Evolutionary conservation across 805 yeast species (phyloP), one percentile per base, ranked within the genome.

Genomic region (Wickerhamiella allomyrinae): DNA sequence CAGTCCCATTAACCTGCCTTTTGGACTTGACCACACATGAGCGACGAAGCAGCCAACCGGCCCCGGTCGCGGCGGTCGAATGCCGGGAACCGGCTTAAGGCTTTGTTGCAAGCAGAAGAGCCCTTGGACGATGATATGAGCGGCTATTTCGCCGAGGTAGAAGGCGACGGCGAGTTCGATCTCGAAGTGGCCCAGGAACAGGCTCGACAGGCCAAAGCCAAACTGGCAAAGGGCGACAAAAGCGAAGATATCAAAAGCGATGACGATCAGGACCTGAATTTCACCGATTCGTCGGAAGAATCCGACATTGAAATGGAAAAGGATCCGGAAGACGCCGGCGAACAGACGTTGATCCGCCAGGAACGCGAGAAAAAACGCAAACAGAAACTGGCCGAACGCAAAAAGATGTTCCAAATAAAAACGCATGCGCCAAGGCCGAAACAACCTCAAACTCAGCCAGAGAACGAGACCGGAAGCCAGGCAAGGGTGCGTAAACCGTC

Each of bases 31-130:
- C n/a, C n/a, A n/a, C n/a, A n/a, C n/a, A n/a, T n/a, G n/a, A n/a
- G n/a, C n/a, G n/a, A n/a, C n/a, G n/a, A n/a, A n/a, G n/a, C n/a
- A n/a, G n/a, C n/a, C n/a, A n/a, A n/a, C n/a, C n/a, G n/a, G n/a
- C n/a, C 94, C 3, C 71, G 96, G 47, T 64, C 74, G 46, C 68
- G 84, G 49, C 74, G 98, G 42, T 60, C 85, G 35, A 91, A 89
- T 62, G 98, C 98, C 1, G 98, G 98, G 13, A 79, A 83, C 41
- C 68, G 91, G 42, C 66, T 91, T 57, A 74, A 74, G 53, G 75
- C 76, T 43, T 68, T 91, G 46, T 63, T 91, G 15, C 80, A 76
- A 45, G 69, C 82, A 22, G 94, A 78, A 51, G 81, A 74, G 48
- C 79, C 74, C 37, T 56, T 63, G 11, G 66, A 64, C 13, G 68